Percentiles rank a stretch among this genome's conserved stretches.
Evolutionary conservation across 1,284 basidiomycete species (phyloP).

Genomic region (Cutaneotrichosporon sp.): DNA sequence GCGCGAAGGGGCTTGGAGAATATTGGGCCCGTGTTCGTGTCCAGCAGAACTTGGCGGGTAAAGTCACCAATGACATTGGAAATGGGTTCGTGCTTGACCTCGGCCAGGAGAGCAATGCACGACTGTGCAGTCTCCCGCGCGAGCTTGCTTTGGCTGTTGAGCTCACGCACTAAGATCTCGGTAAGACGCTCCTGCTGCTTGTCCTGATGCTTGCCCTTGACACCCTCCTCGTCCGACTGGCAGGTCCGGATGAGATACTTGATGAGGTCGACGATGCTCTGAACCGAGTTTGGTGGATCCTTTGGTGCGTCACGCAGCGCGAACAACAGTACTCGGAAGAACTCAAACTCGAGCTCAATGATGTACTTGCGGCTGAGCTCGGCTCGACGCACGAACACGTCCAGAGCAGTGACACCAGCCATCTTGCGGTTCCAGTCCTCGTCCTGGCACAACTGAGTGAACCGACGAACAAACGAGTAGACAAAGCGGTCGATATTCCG

Average conservation of each 20-base stretch:
- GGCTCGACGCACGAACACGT: slow-evolving; percentile 66
- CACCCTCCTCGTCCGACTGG: slow-evolving; percentile 49
- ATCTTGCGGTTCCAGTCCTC: slow-evolving; percentile 81
- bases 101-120: slow-evolving; percentile 74
- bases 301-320: slow-evolving; percentile 93
- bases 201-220: slow-evolving; percentile 45
- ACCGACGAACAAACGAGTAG: slow-evolving; percentile 71
- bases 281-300: slow-evolving; percentile 78
- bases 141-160: slow-evolving; percentile 78
- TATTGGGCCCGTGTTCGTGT: slow-evolving; percentile 58
- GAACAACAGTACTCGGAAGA: slow-evolving; percentile 84
- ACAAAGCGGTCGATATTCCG: slow-evolving; percentile 52
- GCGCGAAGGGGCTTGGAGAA: slow-evolving; percentile 97
- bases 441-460: slow-evolving; percentile 78
- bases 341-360: slow-evolving; percentile 81
- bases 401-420: slow-evolving; percentile 78
- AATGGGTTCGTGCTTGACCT: slow-evolving; percentile 66
- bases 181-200: slow-evolving; percentile 54
- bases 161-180: slow-evolving; percentile 82
- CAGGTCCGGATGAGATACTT: slow-evolving; percentile 69
- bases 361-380: slow-evolving; percentile 75
- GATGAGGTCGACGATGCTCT: slow-evolving; percentile 73
- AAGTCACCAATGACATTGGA: slow-evolving; percentile 70
- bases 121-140: slow-evolving; percentile 80
- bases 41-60: slow-evolving; percentile 80